Percentiles rank a stretch among this genome's conserved stretches.
These are phyloP conservation scores for Clonostachys sp. DNA, from an alignment of 2,329 filamentous ascomycete genomes.

Conservation along the genomic window DNA sequence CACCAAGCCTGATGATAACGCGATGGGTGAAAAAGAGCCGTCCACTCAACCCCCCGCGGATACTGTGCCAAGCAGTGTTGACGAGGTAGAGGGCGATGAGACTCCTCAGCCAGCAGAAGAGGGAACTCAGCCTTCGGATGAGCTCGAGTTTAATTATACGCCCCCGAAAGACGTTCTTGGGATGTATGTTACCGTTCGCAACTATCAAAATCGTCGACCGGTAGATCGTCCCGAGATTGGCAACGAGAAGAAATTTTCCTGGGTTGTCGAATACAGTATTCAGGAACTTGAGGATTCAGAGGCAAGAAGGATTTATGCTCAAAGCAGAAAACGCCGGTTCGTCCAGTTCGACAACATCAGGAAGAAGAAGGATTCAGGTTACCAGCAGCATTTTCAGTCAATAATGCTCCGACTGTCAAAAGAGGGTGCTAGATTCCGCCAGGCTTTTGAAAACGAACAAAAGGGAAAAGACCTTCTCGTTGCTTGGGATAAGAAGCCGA, in stretches of 20 bases:
- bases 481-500: conserved; percentile 31
- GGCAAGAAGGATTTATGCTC: conserved; percentile 33
- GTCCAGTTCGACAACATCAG: too few species aligned
- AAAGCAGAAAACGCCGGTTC: background rate
- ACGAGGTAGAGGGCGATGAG: background rate
- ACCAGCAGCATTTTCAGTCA: background rate
- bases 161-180: conserved; percentile 46
- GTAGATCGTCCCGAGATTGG: conserved; percentile 53
- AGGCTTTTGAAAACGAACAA: conserved; percentile 46
- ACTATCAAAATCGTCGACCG: conserved; percentile 63
- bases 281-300: conserved; percentile 48
- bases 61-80: background rate
- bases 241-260: conserved; percentile 36
- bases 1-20: background rate
- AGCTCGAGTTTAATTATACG: too few species aligned
- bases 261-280: conserved; percentile 77
- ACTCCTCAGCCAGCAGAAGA: background rate
- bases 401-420: conserved; percentile 32
- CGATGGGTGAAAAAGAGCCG: background rate
- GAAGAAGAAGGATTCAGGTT: too few species aligned
- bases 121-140: too few species aligned
- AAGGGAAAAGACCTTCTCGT: conserved; percentile 38
- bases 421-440: conserved; percentile 55
- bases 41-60: background rate
- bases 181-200: conserved; percentile 68